Evolutionary conservation across 2,329 filamentous ascomycete genomes (phyloP), one percentile per base, ranked within the genome.

Genomic region (Coleophoma cylindrospora): DNA sequence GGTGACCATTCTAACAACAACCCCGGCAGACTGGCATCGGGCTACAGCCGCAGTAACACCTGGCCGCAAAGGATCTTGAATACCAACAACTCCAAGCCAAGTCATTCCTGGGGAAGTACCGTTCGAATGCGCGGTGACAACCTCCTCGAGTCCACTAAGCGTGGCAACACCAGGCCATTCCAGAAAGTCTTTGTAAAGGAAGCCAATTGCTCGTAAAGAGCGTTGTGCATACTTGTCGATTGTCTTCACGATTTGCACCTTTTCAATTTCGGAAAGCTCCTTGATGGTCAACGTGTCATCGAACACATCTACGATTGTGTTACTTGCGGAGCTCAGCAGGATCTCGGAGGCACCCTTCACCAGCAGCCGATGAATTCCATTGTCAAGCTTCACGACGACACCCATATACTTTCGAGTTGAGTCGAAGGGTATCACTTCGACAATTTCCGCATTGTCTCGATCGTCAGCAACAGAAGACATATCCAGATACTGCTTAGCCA

Each of bases 1-100:
- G 4, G 88, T 92, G 0, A 89, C 76, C 75, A 92, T 92, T 61
- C 88, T 86, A 15, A 91, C 87, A 53, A 86, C 79, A 11, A 92
- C 87, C 52, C 88, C 88, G 4, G 88, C 88, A 50, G 79, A 76
- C 64, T 91, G 86, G 62, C 88, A 91, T 51, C 83, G 76, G 52
- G 73, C 74, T 27, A 92, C 87, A 11, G 88, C 87, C 47, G 89
- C 81, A 2, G 75, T 75, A n/a, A 91, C 88, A 54, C 87, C 87
- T 0, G 80, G 76, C 53, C 88, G 86, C 12, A 91, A 77, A 41
- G 88, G 88, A 65, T 92, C 88, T 64, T 91, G 88, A 54, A 92
- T 91, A 60, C 88, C 88, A 46, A 91, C 86, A 60, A 91, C 74
- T 32, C 81, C 79, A 37, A 90, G 63, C 54, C 89, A 81, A 13